These are phyloP conservation scores for Xerocomellus amylosporus DNA, from an alignment of 768 basidiomycete genomes.

Conservation along the genomic window DNA sequence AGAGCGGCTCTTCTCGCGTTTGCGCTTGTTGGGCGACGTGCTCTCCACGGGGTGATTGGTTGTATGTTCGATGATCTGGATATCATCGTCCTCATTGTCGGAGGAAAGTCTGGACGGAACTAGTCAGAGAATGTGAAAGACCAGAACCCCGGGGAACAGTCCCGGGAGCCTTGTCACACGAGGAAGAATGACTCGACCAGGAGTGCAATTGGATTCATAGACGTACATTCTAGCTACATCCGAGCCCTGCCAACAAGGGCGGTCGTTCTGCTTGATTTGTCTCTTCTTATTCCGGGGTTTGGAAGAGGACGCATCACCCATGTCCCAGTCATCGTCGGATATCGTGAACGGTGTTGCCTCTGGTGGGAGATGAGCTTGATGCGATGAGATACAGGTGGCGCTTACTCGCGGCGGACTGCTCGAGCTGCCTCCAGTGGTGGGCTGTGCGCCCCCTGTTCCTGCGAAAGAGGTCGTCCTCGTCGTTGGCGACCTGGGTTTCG, in stretches of 20 bases:
- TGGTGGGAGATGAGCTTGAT: conserved; percentile 13
- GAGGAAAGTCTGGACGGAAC: conserved; percentile 32
- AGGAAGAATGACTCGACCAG: neutral
- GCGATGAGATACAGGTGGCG: neutral
- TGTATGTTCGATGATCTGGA: conserved; percentile 41
- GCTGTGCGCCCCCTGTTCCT: conserved; percentile 58
- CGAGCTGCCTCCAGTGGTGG: conserved; percentile 58
- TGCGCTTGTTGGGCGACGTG: conserved; percentile 39
- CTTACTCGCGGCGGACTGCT: conserved; percentile 56
- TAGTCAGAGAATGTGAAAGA: conserved; percentile 7
- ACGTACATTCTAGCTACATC: conserved; percentile 43
- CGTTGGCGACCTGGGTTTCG: conserved; percentile 29
- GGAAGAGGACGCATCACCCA: conserved; percentile 26
- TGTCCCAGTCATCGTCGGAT: conserved; percentile 26
- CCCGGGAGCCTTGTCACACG: conserved; percentile 14
- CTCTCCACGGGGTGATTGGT: conserved; percentile 9
- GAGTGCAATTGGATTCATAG: neutral
- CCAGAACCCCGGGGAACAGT: conserved; percentile 8
- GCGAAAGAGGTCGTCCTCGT: conserved; percentile 70
- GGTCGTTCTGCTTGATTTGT: conserved; percentile 25
- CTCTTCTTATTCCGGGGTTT: conserved; percentile 42
- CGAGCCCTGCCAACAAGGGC: conserved; percentile 44
- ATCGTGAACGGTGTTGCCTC: conserved; percentile 21
- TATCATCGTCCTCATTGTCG: conserved; percentile 46
- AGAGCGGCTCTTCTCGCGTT: conserved; percentile 57